Base-by-base conservation (phyloP, 805 yeast genomes). In the Lachancea sp. region DNA sequence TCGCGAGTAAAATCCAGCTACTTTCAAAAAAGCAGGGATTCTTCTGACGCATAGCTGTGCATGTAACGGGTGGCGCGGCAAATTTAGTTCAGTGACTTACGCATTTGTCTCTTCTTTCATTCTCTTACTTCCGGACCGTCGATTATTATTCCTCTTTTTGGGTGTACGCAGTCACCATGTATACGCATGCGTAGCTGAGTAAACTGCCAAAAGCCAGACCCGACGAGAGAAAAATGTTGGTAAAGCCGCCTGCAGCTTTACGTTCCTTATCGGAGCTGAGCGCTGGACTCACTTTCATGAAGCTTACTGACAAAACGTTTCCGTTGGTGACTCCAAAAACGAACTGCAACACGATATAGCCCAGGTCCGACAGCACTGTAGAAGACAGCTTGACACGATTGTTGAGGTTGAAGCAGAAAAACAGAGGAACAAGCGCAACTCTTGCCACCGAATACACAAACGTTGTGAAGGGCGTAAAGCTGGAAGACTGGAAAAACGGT, bases 211-310 rank as follows among this genome's bases (percentile, higher is more conserved):
- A 68, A 0, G 93, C 79, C 41, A 91, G 72, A 0, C 96, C 96
- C 10, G 79, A 58, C 45, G 90, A 81, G 42, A 90, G 75, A 52
- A 87, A 79, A 18, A 90, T 78, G 1, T 88, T 80, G 37, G 95
- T 82, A 60, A 90, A 85, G 2, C 97, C 97, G 37, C 96, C 96
- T 1, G 98, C 96, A 0, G 96, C 96, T 48, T 86, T 87, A 60
- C 79, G 81, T 56, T 87, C 91, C 17, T 74, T 73, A 29, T 79
- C 86, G 1, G 73, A 71, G 27, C 77, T 82, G 43, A 79, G 68
- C 46, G 71, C 74, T 15, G 72, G 68, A 0, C 85, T 81, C 2
- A 88, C 84, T 38, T 73, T 74, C 84, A 87, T 85, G 66, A 91
- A 87, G 46, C 87, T 76, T 22, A 87, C 76, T 6, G 95, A 82